Evolutionary conservation across 2,329 filamentous ascomycete genomes (phyloP), one percentile per base, ranked within the genome.

Genomic region (Fusarium newnesense): DNA sequence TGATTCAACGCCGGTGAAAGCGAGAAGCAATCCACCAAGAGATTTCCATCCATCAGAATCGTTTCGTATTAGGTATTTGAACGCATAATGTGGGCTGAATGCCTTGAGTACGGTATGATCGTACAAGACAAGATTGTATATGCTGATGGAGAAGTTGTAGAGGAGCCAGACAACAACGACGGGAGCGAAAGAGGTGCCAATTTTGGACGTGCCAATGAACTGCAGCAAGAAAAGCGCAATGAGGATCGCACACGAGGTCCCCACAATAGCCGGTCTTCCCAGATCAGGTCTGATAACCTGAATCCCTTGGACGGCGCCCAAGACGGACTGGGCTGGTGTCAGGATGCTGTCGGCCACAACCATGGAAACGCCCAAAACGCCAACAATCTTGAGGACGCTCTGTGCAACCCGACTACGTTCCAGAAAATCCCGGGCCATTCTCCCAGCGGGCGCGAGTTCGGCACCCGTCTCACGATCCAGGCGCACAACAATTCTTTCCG

Each of bases 1-100:
- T 3, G 93, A 92, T 79, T 95, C 93, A n/a, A 93, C 91, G 24
- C 91, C 93, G 4, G 93, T 95, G 76, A 95, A 95, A 6, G 91
- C 88, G 15, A 95, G 87, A 5, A 95, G 81, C 26, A 95, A 88
- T 9, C 93, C 93, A n/a, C 91, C 91, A 4, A 94, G 84, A 66
- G 87, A 88, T 65, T 84, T 85, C 91, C 91, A 93, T 1, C 89
- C 91, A 9, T 87, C 84, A 7, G 87, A 84, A 60, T 86, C 85
- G 75, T 92, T 90, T 19, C 88, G 85, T 26, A 88, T 80, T 43
- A 93, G 85, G 77, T 90, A 93, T 7, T 84, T 78, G 63, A 91
- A 88, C 7, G 90, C 90, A 66, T 87, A 92, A 69, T 86, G 88
- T 0, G 88, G 88, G 43, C 83, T 88, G 70, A 90, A 90, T 2